phyloP scores from a whole-genome alignment of 1,284 basidiomycete species.

The Exobasidium rhododendri region DNA sequence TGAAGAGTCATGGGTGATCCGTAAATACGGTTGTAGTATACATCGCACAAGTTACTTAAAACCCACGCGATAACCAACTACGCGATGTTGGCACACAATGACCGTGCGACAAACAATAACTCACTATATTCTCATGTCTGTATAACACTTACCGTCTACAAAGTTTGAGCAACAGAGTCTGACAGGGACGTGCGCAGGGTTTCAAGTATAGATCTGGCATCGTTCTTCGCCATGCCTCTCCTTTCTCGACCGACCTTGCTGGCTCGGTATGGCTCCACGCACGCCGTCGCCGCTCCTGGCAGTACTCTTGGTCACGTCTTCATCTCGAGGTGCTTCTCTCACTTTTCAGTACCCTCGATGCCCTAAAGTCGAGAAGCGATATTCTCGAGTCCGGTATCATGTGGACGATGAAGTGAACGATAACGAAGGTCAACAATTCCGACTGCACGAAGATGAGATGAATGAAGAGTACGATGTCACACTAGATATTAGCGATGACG shows the following conservation, averaged over 20 bases:
- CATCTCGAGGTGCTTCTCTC: slow-evolving; percentile 43
- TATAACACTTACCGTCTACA: too few species aligned
- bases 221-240: too few species aligned
- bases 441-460: slow-evolving; percentile 8
- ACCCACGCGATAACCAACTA: slow-evolving; percentile 11
- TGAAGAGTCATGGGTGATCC: not conserved
- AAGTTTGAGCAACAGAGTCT: too few species aligned
- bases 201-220: too few species aligned
- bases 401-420: slow-evolving; percentile 16
- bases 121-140: too few species aligned
- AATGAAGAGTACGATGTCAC: not conserved
- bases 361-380: slow-evolving; percentile 38
- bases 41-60: not conserved
- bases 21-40: not conserved
- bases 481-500: not conserved
- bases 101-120: too few species aligned
- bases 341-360: slow-evolving; percentile 50
- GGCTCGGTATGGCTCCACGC: not conserved
- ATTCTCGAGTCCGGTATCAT: slow-evolving; percentile 46
- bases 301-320: slow-evolving; percentile 46
- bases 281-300: slow-evolving; percentile 36
- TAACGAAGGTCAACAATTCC: not conserved
- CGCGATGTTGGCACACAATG: slow-evolving; percentile 3
- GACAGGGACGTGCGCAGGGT: too few species aligned
- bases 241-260: too few species aligned